These are phyloP conservation scores for Aspergillus piperis DNA, from an alignment of 2,329 filamentous ascomycete species.

Conservation along the genomic window DNA sequence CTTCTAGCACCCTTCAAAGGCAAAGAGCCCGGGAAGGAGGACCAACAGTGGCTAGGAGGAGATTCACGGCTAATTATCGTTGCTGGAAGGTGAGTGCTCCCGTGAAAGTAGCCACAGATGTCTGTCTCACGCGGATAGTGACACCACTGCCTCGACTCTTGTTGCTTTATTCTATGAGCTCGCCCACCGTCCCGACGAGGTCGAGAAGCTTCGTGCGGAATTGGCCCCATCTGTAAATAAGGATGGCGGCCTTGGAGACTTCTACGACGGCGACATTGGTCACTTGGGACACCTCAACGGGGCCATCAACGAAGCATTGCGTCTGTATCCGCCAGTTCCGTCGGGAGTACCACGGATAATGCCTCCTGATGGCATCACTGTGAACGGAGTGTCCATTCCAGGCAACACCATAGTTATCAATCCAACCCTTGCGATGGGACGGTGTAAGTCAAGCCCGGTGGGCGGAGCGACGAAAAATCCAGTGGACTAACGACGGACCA, in stretches of 20 bases:
- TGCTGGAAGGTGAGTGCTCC: constrained; percentile 23
- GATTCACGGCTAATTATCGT: constrained; percentile 33
- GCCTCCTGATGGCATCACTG: constrained; percentile 20
- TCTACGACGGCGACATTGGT: constrained; percentile 3
- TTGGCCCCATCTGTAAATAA: constrained; percentile 23
- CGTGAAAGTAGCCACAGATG: too few species aligned
- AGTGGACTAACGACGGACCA: constrained; percentile 6
- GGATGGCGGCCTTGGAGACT: neutral
- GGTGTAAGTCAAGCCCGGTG: constrained; percentile 22
- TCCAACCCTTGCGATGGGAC: constrained; percentile 25
- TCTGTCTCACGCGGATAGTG: constrained; percentile 24
- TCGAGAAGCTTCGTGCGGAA: constrained; percentile 36
- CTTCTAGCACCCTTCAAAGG: constrained; percentile 27
- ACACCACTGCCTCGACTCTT: constrained; percentile 46
- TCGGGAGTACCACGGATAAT: constrained; percentile 13
- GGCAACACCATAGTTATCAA: constrained; percentile 25
- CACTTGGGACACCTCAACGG: constrained; percentile 19
- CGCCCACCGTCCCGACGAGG: constrained; percentile 29
- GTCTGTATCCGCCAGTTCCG: constrained; percentile 17
- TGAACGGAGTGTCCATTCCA: constrained; percentile 20
- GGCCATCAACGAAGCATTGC: constrained; percentile 19
- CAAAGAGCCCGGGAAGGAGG: constrained; percentile 17
- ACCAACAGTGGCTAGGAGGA: constrained; percentile 28
- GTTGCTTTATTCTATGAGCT: constrained; percentile 46
- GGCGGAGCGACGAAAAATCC: neutral